Conservation (phyloP, 768 basidiomycete genomes). For the Suillus tomentosus region DNA sequence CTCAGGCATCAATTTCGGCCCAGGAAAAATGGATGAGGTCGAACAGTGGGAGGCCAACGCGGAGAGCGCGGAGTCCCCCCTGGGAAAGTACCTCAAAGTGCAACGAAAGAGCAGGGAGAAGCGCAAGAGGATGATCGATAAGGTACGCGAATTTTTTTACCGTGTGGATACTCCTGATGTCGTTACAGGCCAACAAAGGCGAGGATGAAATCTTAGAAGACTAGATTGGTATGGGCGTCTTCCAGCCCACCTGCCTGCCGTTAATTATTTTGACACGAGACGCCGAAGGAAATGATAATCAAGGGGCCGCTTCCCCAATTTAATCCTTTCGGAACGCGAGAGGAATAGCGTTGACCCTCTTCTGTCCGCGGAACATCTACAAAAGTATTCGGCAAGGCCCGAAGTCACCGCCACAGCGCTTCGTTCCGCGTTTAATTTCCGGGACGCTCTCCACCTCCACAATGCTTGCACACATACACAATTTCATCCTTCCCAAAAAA, state of each 20-base stretch:
- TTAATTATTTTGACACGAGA: background rate
- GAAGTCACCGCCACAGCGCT: conserved; percentile 5
- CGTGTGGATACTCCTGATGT: conserved; percentile 20
- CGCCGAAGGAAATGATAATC: background rate
- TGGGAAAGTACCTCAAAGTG: conserved; percentile 80
- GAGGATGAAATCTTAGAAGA: conserved; percentile 69
- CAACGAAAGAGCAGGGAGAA: conserved; percentile 82
- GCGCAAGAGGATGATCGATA: conserved; percentile 67
- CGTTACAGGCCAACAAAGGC: conserved; percentile 63
- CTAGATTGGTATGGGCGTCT: conserved; percentile 14
- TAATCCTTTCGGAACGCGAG: background rate
- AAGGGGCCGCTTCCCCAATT: background rate
- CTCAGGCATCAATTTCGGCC: conserved; percentile 71
- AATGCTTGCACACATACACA: background rate
- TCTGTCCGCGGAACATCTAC: conserved; percentile 7
- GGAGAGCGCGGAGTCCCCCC: conserved; percentile 67
- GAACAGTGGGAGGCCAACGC: conserved; percentile 69
- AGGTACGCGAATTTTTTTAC: conserved; percentile 46
- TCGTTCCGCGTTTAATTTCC: conserved; percentile 9
- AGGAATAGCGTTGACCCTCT: background rate
- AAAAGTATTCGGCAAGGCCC: conserved; percentile 2
- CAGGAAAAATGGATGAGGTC: conserved; percentile 69
- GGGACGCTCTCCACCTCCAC: background rate
- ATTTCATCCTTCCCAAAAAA: background rate
- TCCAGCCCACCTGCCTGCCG: background rate